A percentile compares a stretch with the other conserved stretches of the same genome.
These are phyloP conservation scores for Scutellaria minor DNA, from an alignment of 257 asterid species.

Conservation along the genomic window DNA sequence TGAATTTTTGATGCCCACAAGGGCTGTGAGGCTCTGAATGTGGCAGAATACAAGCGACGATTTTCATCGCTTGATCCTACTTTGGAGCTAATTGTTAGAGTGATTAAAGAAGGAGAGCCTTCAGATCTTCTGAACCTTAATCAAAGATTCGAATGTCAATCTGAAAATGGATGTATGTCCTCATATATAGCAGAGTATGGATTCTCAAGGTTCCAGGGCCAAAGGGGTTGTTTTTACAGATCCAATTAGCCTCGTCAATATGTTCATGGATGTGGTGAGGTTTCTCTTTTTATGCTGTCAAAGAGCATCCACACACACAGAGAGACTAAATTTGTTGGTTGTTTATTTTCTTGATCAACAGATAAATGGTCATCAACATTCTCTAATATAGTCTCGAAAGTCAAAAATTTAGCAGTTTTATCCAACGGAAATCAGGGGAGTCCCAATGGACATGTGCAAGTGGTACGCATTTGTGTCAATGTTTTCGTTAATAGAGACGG, in stretches of 20 bases:
- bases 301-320: not conserved
- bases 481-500: not conserved
- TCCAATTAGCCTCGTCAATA: slow-evolving; percentile 42
- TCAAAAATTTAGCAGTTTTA: slow-evolving; percentile 48
- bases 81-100: slow-evolving; percentile 51
- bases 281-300: not conserved
- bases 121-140: slow-evolving; percentile 40
- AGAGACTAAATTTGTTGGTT: not conserved
- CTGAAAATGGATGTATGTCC: not conserved
- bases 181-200: not conserved
- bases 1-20: slow-evolving; percentile 46
- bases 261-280: slow-evolving; percentile 63
- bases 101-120: slow-evolving; percentile 40
- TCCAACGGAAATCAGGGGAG: slow-evolving; percentile 33
- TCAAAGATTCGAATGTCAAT: slow-evolving; percentile 8
- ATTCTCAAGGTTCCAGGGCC: slow-evolving; percentile 51
- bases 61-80: slow-evolving; percentile 48
- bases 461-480: slow-evolving; percentile 38
- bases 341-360: slow-evolving; percentile 34
- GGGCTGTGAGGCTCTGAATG: slow-evolving; percentile 48
- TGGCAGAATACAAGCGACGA: slow-evolving; percentile 46
- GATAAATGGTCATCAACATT: slow-evolving; percentile 56
- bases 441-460: slow-evolving; percentile 53
- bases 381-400: slow-evolving; percentile 55
- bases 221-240: slow-evolving; percentile 48